Percentiles rank a stretch among this genome's conserved stretches.
These are phyloP conservation scores for Cercis canadensis DNA, from an alignment of 306 rosid genomes.

Conservation along the genomic window DNA sequence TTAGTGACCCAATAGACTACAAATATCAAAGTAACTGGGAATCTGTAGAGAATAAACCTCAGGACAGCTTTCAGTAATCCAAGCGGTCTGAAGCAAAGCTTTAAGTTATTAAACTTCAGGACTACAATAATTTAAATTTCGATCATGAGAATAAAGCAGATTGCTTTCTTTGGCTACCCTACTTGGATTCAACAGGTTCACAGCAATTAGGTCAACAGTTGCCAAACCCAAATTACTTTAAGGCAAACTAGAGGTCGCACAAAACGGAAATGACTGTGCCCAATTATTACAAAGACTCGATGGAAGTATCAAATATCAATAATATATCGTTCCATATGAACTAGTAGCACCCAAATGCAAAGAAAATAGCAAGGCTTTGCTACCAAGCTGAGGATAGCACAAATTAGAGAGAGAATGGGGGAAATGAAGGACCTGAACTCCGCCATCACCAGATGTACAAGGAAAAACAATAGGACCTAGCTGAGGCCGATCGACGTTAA, in stretches of 20 bases:
- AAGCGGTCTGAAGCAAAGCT: neutral
- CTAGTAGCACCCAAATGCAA: neutral
- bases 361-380: neutral
- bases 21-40: neutral
- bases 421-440: conserved; percentile 69
- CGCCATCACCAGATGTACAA: conserved; percentile 72
- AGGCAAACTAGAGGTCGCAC: neutral
- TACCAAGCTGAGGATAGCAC: neutral
- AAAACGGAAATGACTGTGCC: neutral
- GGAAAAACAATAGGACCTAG: conserved; percentile 65
- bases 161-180: neutral
- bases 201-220: neutral
- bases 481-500: conserved; percentile 64
- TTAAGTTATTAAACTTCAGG: too few relatives aligned
- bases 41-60: neutral
- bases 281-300: neutral
- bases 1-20: neutral
- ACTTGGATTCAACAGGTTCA: neutral
- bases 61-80: neutral
- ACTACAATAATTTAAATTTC: neutral
- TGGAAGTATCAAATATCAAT: neutral
- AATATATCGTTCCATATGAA: neutral
- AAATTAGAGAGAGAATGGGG: neutral
- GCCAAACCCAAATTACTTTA: neutral
- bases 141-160: neutral